Conservation (phyloP, 1,139 yeast genomes). For the Diutina ranongensis region DNA sequence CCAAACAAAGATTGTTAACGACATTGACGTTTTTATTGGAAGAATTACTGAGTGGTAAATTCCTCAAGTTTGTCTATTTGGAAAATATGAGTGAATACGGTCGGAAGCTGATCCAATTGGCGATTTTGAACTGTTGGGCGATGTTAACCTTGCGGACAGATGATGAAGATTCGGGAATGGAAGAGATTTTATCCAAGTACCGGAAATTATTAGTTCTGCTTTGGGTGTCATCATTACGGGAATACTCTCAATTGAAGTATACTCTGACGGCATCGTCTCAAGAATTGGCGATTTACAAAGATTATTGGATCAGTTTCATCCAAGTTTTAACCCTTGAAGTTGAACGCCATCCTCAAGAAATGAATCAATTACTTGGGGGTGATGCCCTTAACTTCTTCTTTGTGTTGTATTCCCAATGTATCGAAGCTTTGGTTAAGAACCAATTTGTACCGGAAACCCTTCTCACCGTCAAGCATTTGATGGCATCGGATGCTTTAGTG, state of each 20-base stretch:
- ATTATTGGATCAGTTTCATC: constrained; percentile 70
- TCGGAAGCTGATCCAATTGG: constrained; percentile 52
- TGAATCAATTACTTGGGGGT: constrained; percentile 36
- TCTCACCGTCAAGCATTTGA: constrained; percentile 42
- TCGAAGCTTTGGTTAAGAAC: constrained; percentile 55
- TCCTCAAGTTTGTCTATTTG: constrained; percentile 29
- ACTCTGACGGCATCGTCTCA: constrained; percentile 31
- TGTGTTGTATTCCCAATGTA: constrained; percentile 73
- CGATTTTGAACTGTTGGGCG: constrained; percentile 87
- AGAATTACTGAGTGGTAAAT: constrained; percentile 39
- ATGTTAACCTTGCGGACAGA: constrained; percentile 44
- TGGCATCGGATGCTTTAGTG: constrained; percentile 48
- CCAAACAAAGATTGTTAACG: constrained; percentile 51
- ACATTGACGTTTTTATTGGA: constrained; percentile 60
- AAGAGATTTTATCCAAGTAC: constrained; percentile 44
- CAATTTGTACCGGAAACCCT: constrained; percentile 34
- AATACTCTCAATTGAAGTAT: constrained; percentile 59
- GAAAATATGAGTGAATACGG: constrained; percentile 41
- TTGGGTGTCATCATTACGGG: constrained; percentile 71
- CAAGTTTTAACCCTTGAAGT: constrained; percentile 65
- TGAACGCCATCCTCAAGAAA: constrained; percentile 34
- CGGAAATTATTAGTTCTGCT: constrained; percentile 52
- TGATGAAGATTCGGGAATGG: constrained; percentile 18
- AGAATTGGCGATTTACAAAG: constrained; percentile 46
- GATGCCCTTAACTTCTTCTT: constrained; percentile 71